Conservation (phyloP, 2,329 filamentous ascomycete species). For the Calonectria naviculata region DNA sequence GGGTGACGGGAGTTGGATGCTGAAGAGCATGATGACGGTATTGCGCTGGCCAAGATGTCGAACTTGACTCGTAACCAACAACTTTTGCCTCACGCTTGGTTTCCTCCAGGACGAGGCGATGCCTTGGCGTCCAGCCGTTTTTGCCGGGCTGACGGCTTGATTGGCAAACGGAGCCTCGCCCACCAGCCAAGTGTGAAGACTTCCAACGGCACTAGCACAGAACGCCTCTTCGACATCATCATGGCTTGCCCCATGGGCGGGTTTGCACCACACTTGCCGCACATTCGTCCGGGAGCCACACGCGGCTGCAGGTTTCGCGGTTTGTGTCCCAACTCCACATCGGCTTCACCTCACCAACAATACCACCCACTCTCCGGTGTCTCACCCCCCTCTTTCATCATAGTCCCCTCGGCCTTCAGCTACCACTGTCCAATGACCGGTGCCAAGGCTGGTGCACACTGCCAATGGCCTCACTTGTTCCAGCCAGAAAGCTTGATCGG, state of each 20-base stretch:
- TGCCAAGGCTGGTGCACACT: constrained; percentile 10
- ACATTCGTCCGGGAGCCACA: constrained; percentile 2
- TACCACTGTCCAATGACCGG: neutral
- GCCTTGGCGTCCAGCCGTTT: constrained; percentile 16
- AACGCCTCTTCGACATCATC: neutral
- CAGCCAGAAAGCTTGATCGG: constrained; percentile 21
- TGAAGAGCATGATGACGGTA: constrained; percentile 1
- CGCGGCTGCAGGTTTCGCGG: constrained; percentile 8
- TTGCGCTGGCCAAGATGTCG: neutral
- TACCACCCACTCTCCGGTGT: constrained; percentile 1
- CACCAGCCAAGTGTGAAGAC: neutral
- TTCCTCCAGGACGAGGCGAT: neutral
- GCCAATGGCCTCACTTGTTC: constrained; percentile 9
- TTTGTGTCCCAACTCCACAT: constrained; percentile 8
- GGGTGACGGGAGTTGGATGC: neutral
- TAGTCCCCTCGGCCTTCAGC: neutral
- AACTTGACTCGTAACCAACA: neutral
- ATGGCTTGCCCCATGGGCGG: neutral
- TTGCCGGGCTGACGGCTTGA: constrained; percentile 6
- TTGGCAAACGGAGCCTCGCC: neutral
- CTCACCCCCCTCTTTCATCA: neutral
- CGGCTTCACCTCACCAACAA: neutral
- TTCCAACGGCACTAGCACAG: neutral
- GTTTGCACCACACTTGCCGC: neutral
- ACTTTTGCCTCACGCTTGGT: neutral